These are phyloP conservation scores for Plantago ovata DNA, from an alignment of 257 asterid species.

Conservation along the genomic window DNA sequence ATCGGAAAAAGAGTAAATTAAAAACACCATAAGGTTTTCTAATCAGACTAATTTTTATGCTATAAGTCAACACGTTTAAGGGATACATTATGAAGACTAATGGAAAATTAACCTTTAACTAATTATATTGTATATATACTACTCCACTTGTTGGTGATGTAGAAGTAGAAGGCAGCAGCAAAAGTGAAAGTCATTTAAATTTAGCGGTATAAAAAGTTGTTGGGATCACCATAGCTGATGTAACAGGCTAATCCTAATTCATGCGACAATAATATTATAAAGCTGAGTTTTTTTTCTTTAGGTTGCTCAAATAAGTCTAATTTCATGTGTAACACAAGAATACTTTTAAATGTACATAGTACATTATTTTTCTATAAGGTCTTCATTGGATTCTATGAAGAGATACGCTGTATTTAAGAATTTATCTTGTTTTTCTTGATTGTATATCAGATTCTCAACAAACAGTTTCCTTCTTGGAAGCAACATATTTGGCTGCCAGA, in stretches of 20 bases:
- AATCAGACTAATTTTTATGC: neutral
- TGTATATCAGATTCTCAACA: constrained; percentile 11
- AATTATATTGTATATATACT: neutral
- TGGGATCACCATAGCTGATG: constrained; percentile 38
- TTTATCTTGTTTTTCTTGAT: neutral
- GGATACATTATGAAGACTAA: neutral
- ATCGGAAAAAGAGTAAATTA: neutral
- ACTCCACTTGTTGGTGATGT: constrained; percentile 21
- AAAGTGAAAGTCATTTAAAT: neutral
- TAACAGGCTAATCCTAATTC: constrained; percentile 22
- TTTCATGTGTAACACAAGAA: too few relatives aligned
- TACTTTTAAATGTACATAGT: too few relatives aligned
- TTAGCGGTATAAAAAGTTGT: constrained; percentile 17
- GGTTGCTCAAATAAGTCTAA: neutral
- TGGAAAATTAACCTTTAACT: constrained; percentile 16
- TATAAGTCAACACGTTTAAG: constrained; percentile 29
- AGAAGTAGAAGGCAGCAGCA: constrained; percentile 15
- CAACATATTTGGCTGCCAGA: constrained; percentile 21
- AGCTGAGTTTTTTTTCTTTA: constrained; percentile 13
- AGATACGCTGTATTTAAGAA: constrained; percentile 13
- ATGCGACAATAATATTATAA: constrained; percentile 10
- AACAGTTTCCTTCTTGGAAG: constrained; percentile 41
- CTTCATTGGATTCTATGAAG: constrained; percentile 29
- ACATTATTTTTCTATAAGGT: neutral
- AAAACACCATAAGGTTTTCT: constrained; percentile 18